Base-by-base conservation (phyloP, 2,329 filamentous ascomycete genomes). In the Blastomyces gilchristii region DNA sequence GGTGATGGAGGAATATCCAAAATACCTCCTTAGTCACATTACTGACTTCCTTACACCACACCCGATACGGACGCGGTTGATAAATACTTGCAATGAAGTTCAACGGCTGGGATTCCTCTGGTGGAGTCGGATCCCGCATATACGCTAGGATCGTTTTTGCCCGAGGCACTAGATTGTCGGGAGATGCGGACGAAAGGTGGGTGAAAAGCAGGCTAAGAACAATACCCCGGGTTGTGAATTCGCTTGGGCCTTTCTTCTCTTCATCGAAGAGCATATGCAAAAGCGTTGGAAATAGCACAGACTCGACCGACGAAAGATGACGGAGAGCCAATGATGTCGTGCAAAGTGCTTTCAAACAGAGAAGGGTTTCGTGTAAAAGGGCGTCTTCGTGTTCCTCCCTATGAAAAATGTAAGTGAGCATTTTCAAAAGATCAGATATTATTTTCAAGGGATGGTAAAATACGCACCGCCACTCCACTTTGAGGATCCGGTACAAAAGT, bases 1-100 rank as follows among this genome's bases (percentile, higher is more conserved):
- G 81, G 69, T 96, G 89, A 76, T 97, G 93, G 62, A 97, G 82
- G 78, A 97, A 99, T 73, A 97, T 97, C 93, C 93, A 99, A 74
- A 99, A 99, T 37, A 97, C 93, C 74, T 99, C 93, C 75, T 97
- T 97, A 52, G 92, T 96, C 58, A 97, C 93, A 69, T 89, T 92
- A 64, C 87, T 87, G 22, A 93, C 86, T 76, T 99, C 94, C 75
- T 92, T 94, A 77, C 88, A 91, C 93, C 93, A 99, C 2, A 96
- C 84, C 43, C 91, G 88, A 75, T 97, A 99, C 0, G 93, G 93
- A 0, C 93, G 85, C 59, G 91, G 85, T 45, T 87, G 86, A 69
- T 89, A 88, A 86, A 97, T 97, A 65, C 92, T 89, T 28, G 93
- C 79, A 57, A 97, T 91, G 73, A 97, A 97, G 2, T 86, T 86